Evolutionary conservation across 805 yeast genomes (phyloP).

Genomic region (Sugiyamaella qingdaonensis): DNA sequence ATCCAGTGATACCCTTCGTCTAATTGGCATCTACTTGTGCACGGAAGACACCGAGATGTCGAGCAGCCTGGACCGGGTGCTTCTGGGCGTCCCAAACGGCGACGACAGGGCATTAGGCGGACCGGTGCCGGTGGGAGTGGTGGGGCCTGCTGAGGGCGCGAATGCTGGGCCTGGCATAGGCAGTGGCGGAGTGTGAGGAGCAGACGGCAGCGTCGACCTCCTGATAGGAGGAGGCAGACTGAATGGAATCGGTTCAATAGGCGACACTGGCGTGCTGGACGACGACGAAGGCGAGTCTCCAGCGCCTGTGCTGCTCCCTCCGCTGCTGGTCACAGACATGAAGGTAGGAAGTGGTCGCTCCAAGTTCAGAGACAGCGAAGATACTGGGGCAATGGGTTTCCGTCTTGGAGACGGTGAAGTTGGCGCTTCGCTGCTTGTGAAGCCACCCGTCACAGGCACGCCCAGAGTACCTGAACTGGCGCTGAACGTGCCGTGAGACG

Average conservation of each 20-base stretch:
- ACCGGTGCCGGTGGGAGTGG: not conserved
- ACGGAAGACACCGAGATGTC: slow-evolving; percentile 23
- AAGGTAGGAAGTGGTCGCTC: slow-evolving; percentile 13
- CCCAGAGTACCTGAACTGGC: not conserved
- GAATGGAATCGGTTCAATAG: slow-evolving; percentile 9
- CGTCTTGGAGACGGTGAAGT: slow-evolving; percentile 11
- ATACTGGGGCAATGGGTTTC: not conserved
- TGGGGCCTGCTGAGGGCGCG: not conserved
- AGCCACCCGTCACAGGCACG: not conserved
- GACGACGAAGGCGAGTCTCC: slow-evolving; percentile 6
- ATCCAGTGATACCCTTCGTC: too few relatives aligned
- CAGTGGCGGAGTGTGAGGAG: slow-evolving; percentile 8
- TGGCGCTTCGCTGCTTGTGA: not conserved
- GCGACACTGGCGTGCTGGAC: slow-evolving; percentile 8
- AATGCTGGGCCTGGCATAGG: slow-evolving; percentile 2
- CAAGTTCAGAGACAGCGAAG: slow-evolving; percentile 4
- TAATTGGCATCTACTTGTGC: slow-evolving; percentile 12
- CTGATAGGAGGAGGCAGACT: slow-evolving; percentile 4
- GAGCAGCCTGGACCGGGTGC: slow-evolving; percentile 20
- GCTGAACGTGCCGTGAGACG: not conserved
- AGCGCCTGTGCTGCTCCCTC: not conserved
- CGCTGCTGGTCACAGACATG: not conserved
- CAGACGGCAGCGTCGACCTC: not conserved
- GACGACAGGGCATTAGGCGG: not conserved
- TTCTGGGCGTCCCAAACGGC: not conserved